phyloP scores from a whole-genome alignment of 441 rosid genomes.

The Populus hybrid region DNA sequence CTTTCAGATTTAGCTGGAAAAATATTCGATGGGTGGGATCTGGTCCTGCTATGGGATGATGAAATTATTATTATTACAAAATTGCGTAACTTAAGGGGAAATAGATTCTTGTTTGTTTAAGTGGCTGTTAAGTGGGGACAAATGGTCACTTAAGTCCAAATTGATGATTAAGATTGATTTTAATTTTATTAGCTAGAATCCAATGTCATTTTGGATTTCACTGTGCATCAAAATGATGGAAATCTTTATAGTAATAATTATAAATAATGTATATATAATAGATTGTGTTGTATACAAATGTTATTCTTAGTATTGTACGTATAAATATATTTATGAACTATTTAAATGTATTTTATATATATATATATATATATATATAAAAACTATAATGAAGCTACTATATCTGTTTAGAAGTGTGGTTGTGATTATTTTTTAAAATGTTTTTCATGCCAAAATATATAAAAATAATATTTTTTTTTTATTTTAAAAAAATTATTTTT shows the following conservation, averaged over 20 bases:
- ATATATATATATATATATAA: too few species aligned
- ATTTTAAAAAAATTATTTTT: too few species aligned
- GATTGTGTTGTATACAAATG: too few species aligned
- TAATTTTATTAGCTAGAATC: slow-evolving; percentile 26
- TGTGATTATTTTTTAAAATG: too few species aligned
- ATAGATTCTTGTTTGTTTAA: slow-evolving; percentile 27
- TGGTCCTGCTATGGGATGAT: slow-evolving; percentile 9
- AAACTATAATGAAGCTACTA: too few species aligned
- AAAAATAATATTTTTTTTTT: too few species aligned
- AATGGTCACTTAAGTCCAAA: slow-evolving; percentile 25
- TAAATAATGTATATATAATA: too few species aligned
- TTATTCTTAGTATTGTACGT: too few species aligned
- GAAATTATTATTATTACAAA: background rate
- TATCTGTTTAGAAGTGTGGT: too few species aligned
- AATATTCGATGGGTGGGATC: background rate
- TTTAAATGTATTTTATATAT: too few species aligned
- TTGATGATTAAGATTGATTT: slow-evolving; percentile 25
- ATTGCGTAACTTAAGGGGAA: slow-evolving; percentile 33
- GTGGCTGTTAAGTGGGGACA: slow-evolving; percentile 53
- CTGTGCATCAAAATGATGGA: slow-evolving; percentile 8
- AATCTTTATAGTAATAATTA: background rate
- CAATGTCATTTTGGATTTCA: slow-evolving; percentile 7
- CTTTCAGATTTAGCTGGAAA: slow-evolving; percentile 38
- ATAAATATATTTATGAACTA: too few species aligned
- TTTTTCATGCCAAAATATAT: too few species aligned